Conservation (phyloP, 2,329 filamentous ascomycete genomes). For the Podosphaera xanthii region DNA sequence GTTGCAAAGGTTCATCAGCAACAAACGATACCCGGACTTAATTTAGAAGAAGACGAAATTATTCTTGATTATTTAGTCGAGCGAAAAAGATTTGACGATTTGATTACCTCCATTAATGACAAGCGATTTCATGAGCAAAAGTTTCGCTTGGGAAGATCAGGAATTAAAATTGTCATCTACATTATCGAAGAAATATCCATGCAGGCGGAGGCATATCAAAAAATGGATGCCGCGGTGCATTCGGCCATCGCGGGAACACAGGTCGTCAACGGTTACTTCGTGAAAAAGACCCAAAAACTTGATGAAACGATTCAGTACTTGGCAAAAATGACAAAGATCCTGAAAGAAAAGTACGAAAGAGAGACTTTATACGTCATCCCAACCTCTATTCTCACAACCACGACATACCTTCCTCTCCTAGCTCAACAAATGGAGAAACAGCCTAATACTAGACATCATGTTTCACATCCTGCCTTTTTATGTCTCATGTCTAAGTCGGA, state of each 20-base stretch:
- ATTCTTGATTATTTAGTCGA: conserved; percentile 65
- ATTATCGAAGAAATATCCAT: conserved; percentile 52
- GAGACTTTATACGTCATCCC: conserved; percentile 40
- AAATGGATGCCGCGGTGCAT: conserved; percentile 42
- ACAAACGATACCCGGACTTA: conserved; percentile 28
- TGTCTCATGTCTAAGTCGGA: conserved; percentile 55
- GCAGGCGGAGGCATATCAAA: conserved; percentile 27
- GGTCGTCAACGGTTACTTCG: conserved; percentile 56
- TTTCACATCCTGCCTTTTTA: conserved; percentile 50
- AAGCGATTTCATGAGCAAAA: conserved; percentile 70
- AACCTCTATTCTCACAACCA: conserved; percentile 34
- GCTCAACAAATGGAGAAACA: conserved; percentile 31
- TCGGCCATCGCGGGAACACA: conserved; percentile 58
- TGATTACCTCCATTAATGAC: conserved; percentile 62
- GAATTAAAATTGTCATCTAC: conserved; percentile 56
- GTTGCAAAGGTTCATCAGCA: conserved; percentile 48
- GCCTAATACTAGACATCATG: conserved; percentile 28
- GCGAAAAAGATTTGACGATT: conserved; percentile 57
- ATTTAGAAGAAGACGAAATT: conserved; percentile 42
- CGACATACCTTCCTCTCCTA: conserved; percentile 43
- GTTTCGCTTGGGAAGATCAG: conserved; percentile 49
- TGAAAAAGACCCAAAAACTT: conserved; percentile 52
- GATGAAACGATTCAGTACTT: conserved; percentile 62
- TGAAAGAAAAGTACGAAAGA: conserved; percentile 40
- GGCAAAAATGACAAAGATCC: conserved; percentile 43